Base-by-base conservation (phyloP, 306 rosid genomes). In the Cucumis melo region DNA sequence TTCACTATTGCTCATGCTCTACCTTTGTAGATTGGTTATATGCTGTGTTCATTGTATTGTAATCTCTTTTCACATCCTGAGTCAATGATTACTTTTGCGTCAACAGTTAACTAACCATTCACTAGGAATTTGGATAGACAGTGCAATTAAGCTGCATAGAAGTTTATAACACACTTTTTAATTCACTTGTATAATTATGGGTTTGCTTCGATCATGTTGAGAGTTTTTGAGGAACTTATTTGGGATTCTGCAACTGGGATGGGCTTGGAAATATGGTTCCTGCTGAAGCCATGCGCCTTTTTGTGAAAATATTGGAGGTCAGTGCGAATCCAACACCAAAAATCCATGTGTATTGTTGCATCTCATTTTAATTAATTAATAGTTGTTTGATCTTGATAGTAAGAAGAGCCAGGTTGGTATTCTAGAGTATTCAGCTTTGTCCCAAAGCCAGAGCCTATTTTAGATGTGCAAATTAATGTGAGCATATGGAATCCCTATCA, bases 261-360 rank as follows among this genome's bases (percentile, higher is more conserved):
- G 91, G 91, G 86, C 97, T 93, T 85, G 96, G 93, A 61, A 90
- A 89, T 70, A 93, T 88, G 89, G 87, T 89, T 68, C 68, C 96
- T 78, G 81, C 89, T 13, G 98, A 93, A 88, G 97, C 98, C 72
- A 93, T 93, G 97, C 98, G 98, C 36, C 97, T 93, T 64, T 93
- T 93, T 84, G 98, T 93, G 73, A 93, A 93, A 87, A 91, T 93
- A 86, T 91, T 93, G 82, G 98, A 93, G 98, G 98, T 93, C 48
- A 36, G 41, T 19, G 38, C 61, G 51, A 77, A 56, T 57, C 75
- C 42, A 62, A 58, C 81, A 12, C 53, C 51, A 29, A 39, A 67
- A 15, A 1, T 65, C 60, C 44, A 23, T 77, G 74, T 39, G 21
- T 59, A 23, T 75, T 77, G 79, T 68, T 44, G 66, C 71, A n/a